phyloP scores from a whole-genome alignment of 176 grass and related monocot genomes.

The Hordeum marinum region DNA sequence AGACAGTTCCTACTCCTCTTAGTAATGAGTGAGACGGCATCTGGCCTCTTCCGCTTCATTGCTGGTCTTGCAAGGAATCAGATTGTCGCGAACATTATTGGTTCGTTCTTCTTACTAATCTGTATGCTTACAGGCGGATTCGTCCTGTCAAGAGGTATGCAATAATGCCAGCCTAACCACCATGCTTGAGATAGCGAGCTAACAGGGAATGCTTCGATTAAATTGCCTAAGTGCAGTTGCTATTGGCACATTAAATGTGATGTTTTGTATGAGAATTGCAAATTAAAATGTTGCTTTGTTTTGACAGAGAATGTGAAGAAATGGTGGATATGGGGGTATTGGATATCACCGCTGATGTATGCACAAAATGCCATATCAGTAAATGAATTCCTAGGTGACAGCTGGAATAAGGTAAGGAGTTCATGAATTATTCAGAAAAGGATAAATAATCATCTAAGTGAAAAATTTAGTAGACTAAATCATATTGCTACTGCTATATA shows the following conservation, averaged over 20 bases:
- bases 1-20: conserved; percentile 71
- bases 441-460: neutral
- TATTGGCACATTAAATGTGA: neutral
- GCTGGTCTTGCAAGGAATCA: conserved; percentile 62
- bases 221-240: neutral
- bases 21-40: conserved; percentile 60
- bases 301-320: conserved; percentile 59
- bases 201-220: neutral
- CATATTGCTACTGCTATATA: neutral
- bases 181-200: neutral
- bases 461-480: neutral
- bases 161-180: neutral
- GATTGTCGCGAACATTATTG: conserved; percentile 68
- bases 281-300: neutral
- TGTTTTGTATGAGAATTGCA: neutral
- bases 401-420: conserved; percentile 54
- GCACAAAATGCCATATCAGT: conserved; percentile 68
- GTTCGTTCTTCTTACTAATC: conserved; percentile 50
- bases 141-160: conserved; percentile 56
- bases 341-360: conserved; percentile 71
- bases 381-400: conserved; percentile 69
- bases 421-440: neutral
- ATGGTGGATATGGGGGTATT: conserved; percentile 96
- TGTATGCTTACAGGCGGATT: conserved; percentile 58
- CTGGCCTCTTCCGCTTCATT: conserved; percentile 68